These are phyloP conservation scores for Myriosclerotinia scirpicola DNA, from an alignment of 2,329 filamentous ascomycete species.

Conservation along the genomic window DNA sequence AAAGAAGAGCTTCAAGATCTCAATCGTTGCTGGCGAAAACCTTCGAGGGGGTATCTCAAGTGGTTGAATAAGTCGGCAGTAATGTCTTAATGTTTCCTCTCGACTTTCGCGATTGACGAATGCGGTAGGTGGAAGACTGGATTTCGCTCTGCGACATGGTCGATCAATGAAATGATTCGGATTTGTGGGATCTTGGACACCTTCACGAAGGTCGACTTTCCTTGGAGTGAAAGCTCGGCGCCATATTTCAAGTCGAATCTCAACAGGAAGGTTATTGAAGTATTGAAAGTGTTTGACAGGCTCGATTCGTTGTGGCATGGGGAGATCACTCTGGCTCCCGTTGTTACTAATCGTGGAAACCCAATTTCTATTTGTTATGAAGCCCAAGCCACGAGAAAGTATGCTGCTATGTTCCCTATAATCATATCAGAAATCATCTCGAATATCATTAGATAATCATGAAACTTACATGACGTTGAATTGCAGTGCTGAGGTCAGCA, in stretches of 20 bases:
- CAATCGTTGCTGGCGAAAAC: not conserved
- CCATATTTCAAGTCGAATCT: not conserved
- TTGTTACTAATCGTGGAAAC: not conserved
- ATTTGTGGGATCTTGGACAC: not conserved
- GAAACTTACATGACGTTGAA: not conserved
- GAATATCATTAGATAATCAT: not conserved
- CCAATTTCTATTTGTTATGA: not conserved
- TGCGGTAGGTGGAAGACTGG: not conserved
- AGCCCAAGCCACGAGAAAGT: not conserved
- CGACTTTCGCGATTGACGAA: conserved; percentile 14
- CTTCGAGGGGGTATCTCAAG: not conserved
- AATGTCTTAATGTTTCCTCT: not conserved
- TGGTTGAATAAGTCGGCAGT: not conserved
- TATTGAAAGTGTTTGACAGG: not conserved
- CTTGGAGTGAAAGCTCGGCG: not conserved
- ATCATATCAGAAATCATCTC: not conserved
- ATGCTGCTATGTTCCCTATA: not conserved
- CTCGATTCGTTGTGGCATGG: not conserved
- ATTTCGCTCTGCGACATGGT: not conserved
- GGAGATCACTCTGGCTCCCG: too few relatives aligned
- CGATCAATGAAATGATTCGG: not conserved
- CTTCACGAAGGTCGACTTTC: conserved; percentile 9
- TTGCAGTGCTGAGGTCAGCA: too few relatives aligned
- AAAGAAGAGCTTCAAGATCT: not conserved
- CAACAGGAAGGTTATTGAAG: not conserved